Evolutionary conservation across 2,329 filamentous ascomycete species (phyloP), one percentile per base, ranked within the genome.

Genomic region (Coniochaeta prunicola): DNA sequence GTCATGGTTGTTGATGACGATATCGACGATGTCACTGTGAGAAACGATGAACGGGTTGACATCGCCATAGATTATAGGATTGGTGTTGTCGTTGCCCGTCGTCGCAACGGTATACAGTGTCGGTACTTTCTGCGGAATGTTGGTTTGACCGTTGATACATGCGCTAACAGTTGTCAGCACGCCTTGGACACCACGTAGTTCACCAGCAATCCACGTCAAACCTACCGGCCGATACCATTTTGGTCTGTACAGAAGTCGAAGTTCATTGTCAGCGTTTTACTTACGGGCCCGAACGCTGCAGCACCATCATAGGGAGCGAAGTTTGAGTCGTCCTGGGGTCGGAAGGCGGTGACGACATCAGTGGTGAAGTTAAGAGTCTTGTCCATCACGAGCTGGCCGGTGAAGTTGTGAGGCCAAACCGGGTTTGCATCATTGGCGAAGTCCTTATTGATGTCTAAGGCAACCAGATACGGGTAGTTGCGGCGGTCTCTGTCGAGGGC

Each of bases 71-170:
- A 78, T 69, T 2, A 59, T 34, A 0, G 74, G 68, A 62, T 80
- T 67, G 6, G 69, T 72, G 66, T 78, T 79, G 66, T 72, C 64
- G 0, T 70, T 64, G 4, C 80, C 81, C 1, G 81, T 74, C 0
- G 84, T 84, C 3, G 89, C 77, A n/a, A 80, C 88, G 3, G 86
- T 86, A 76, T 90, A 92, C 6, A 92, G 74, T 0, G 86, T 84
- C 0, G 89, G 89, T 0, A 91, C 87, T 66, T 85, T 82, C 57
- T 88, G 88, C 8, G 69, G 61, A n/a, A 88, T 80, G 67, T 89
- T 91, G 7, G 86, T 86, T 50, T 84, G 72, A 63, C 83, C 81
- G 71, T 90, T 91, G 71, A 86, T 77, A 66, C 77, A 83, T 12
- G 80, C 78, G 30, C 70, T 72, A 40, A 42, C 19, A 53, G 21